Evolutionary conservation across 139 green algal genomes (phyloP), one percentile per base, ranked within the genome.

Genomic region (Monoraphidium neglectum): DNA sequence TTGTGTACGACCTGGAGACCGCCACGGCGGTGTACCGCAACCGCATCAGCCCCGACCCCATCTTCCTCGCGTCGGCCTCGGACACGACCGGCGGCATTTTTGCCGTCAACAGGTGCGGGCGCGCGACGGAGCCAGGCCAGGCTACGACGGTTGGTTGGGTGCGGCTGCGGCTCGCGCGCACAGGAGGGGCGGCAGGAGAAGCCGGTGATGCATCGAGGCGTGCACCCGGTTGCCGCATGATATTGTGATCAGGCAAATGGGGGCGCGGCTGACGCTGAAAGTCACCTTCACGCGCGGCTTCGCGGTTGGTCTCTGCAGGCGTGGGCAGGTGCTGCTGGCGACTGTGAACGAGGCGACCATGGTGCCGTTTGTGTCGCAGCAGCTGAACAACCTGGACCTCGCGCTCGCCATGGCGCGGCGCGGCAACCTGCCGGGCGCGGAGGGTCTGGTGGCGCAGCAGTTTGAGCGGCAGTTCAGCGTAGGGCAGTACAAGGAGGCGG

Each of bases 1-100:
- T 99, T 83, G 96, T 99, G 73, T 99, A 99, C 80, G 96, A 99
- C 82, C 83, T 99, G 76, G 92, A 98, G 86, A 97, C 91, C 12
- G 96, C 92, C 26, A 96, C 94, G 26, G 95, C 96, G 33, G 91
- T 99, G 30, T 99, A 99, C 90, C 88, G 96, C 70, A 98, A 97
- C 78, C 87, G 95, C 61, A 97, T 99, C 86, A 96, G 87, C 53
- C 86, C 92, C 0, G 96, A 99, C 76, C 96, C 96, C 66, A 93
- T 99, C 73, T 99, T 99, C 86, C 77, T 99, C 40, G 93, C 95
- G 1, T 87, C 85, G 18, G 74, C 86, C 66, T 90, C 90, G 1
- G 84, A 90, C 0, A 65, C 71, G 28, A 92, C 82, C 4, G 96
- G 96, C 38, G 96, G 96, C 61, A 94, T 99, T 43, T 93, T 94